Evolutionary conservation across 2,329 filamentous ascomycete genomes (phyloP).

Genomic region (Venturia nashicola): DNA sequence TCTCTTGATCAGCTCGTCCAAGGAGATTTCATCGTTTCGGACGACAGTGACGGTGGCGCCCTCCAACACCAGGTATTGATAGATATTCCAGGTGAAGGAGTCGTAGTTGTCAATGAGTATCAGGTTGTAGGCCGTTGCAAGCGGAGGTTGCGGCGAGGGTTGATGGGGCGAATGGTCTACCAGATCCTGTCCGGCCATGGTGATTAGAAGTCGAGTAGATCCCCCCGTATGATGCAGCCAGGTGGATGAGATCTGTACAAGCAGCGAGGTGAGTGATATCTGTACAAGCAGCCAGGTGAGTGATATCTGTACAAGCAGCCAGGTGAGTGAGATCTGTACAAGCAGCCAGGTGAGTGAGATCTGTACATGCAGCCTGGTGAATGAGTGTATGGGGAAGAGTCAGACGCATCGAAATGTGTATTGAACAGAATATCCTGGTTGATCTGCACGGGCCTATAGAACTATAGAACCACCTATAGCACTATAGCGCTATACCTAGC

Average conservation of each 20-base stretch:
- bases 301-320: too few relatives aligned
- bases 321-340: too few relatives aligned
- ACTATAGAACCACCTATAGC: too few relatives aligned
- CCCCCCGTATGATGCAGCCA: too few relatives aligned
- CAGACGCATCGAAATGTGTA: neutral
- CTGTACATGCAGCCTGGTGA: neutral
- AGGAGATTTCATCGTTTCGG: slow-evolving; percentile 80
- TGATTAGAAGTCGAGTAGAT: neutral
- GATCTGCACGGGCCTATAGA: neutral
- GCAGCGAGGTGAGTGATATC: too few relatives aligned
- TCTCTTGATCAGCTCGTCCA: slow-evolving; percentile 71
- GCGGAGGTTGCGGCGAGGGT: slow-evolving; percentile 57
- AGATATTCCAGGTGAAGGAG: slow-evolving; percentile 98
- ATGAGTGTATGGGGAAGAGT: neutral
- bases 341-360: too few relatives aligned
- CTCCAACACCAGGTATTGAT: slow-evolving; percentile 95
- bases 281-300: too few relatives aligned
- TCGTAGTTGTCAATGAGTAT: slow-evolving; percentile 98
- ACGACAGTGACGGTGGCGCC: slow-evolving; percentile 82
- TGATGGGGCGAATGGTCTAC: slow-evolving; percentile 82
- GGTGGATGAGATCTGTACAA: too few relatives aligned
- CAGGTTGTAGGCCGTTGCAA: slow-evolving; percentile 76
- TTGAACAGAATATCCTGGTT: neutral
- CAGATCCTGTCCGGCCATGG: slow-evolving; percentile 16
- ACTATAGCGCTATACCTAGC: too few relatives aligned